Base-by-base conservation (phyloP, 148 eudicot genomes). In the Salicornia ramosissima region DNA sequence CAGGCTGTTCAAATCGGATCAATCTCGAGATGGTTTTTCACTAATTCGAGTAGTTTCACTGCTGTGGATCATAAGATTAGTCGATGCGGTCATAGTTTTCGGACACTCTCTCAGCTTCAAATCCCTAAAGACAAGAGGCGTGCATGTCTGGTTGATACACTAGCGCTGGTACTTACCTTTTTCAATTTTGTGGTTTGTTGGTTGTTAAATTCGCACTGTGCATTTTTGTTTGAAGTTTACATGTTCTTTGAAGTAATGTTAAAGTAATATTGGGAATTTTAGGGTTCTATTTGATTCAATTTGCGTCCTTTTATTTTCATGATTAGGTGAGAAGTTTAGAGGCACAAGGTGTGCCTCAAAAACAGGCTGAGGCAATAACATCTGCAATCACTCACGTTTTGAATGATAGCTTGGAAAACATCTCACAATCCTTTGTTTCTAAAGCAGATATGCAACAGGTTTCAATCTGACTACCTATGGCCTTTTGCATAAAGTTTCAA, bases 291-390 rank as follows among this genome's bases (percentile, higher is more conserved):
- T 13, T 14, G 50, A 13, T 13, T 46, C 4, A 46, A 2, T 46
- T 3, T 46, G 3, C 50, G 50, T 47, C 5, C 11, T n/a, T 0
- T 31, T 11, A 13, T 56, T 63, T 14, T 5, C 19, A 12, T 30
- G 58, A 40, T 36, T 50, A 90, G 96, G 92, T 86, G 72, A 80
- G 90, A 74, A 84, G 86, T 74, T 81, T 90, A 59, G 96, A 90
- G 81, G 88, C 82, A 39, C 82, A 90, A 80, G 96, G 96, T 24
- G 84, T 90, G 65, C 92, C 92, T 46, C 78, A 86, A 12, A 82
- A 87, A 66, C 92, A 90, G 60, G 96, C 96, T 10, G 96, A 90
- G 75, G 92, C 96, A 10, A 87, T 90, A 68, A 90, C 96, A 39
- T 68, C 82, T 53, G 88, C 90, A 10, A 90, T 90, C 55, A 87